A percentile compares a stretch with the other conserved stretches of the same genome.
phyloP scores from a whole-genome alignment of 2,329 filamentous ascomycete genomes.

The Botrytis pseudocinerea region DNA sequence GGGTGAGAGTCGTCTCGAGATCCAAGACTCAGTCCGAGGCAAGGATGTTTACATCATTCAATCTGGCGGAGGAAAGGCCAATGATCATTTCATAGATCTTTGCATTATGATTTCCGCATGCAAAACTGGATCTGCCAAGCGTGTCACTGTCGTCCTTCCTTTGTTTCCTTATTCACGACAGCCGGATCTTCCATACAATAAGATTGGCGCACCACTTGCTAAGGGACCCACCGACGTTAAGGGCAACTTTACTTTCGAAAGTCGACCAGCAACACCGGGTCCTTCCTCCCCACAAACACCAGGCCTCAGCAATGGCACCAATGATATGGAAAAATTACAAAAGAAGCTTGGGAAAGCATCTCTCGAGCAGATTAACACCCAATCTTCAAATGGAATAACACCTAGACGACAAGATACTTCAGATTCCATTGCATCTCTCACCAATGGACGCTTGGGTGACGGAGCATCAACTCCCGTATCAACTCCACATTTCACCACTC shows the following conservation, averaged over 20 bases:
- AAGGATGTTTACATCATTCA: constrained; percentile 99
- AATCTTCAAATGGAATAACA: constrained; percentile 42
- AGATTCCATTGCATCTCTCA: constrained; percentile 43
- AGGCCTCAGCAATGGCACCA: constrained; percentile 52
- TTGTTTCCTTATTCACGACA: constrained; percentile 97
- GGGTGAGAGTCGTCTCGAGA: constrained; percentile 92
- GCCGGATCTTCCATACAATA: constrained; percentile 96
- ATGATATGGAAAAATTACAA: constrained; percentile 69
- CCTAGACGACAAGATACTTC: constrained; percentile 43
- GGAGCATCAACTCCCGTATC: constrained; percentile 33
- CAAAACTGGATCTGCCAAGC: constrained; percentile 87
- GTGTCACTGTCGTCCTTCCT: constrained; percentile 90
- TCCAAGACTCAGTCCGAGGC: constrained; percentile 91
- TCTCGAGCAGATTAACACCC: constrained; percentile 55
- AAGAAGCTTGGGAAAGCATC: constrained; percentile 71
- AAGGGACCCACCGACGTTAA: constrained; percentile 58
- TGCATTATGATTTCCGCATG: constrained; percentile 99
- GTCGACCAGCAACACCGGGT: constrained; percentile 81
- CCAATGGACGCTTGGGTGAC: constrained; percentile 34
- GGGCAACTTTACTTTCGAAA: constrained; percentile 84
- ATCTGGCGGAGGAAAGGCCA: constrained; percentile 87
- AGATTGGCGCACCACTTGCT: constrained; percentile 82
- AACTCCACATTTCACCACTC: constrained; percentile 52
- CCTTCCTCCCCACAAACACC: constrained; percentile 68
- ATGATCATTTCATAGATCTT: constrained; percentile 94